These are phyloP conservation scores for Pythium vanterpoolii DNA, from an alignment of 352 stramenopile species.

Conservation along the genomic window DNA sequence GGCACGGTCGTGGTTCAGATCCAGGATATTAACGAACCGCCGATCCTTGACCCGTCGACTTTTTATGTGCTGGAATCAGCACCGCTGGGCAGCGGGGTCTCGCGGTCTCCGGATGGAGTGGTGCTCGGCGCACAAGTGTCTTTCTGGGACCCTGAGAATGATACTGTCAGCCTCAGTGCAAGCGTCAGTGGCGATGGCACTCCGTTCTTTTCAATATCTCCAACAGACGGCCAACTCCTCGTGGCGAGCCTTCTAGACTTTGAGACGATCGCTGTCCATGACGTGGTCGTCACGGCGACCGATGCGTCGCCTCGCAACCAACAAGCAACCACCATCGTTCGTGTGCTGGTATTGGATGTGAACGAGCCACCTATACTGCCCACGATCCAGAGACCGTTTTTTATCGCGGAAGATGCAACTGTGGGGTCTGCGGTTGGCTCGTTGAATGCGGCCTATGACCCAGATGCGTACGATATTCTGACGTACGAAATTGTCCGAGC, in stretches of 20 bases:
- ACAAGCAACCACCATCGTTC: constrained; percentile 22
- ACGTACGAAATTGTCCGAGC: constrained; percentile 34
- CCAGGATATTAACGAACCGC: constrained; percentile 38
- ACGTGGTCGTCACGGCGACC: constrained; percentile 17
- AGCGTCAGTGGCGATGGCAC: constrained; percentile 8
- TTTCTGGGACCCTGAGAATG: constrained; percentile 65
- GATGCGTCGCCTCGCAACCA: constrained; percentile 1
- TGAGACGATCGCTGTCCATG: constrained; percentile 12
- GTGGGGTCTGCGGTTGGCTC: constrained; percentile 34
- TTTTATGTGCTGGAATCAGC: constrained; percentile 49
- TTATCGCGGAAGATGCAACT: constrained; percentile 34
- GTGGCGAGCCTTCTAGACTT: constrained; percentile 19
- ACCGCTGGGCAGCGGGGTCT: constrained; percentile 7
- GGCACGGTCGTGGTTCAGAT: constrained; percentile 16
- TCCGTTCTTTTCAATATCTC: constrained; percentile 25
- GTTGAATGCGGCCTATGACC: constrained; percentile 35
- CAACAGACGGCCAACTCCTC: constrained; percentile 11
- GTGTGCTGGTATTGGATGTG: constrained; percentile 39
- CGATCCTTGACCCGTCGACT: constrained; percentile 24
- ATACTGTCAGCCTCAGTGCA: constrained; percentile 31
- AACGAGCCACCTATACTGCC: constrained; percentile 49
- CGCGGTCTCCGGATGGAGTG: constrained; percentile 6
- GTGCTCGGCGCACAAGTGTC: constrained; percentile 10
- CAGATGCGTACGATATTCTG: constrained; percentile 43
- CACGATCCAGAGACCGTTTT: constrained; percentile 22